These are phyloP conservation scores for Neopestalotiopsis rosae DNA, from an alignment of 2,329 filamentous ascomycete species.

Conservation along the genomic window DNA sequence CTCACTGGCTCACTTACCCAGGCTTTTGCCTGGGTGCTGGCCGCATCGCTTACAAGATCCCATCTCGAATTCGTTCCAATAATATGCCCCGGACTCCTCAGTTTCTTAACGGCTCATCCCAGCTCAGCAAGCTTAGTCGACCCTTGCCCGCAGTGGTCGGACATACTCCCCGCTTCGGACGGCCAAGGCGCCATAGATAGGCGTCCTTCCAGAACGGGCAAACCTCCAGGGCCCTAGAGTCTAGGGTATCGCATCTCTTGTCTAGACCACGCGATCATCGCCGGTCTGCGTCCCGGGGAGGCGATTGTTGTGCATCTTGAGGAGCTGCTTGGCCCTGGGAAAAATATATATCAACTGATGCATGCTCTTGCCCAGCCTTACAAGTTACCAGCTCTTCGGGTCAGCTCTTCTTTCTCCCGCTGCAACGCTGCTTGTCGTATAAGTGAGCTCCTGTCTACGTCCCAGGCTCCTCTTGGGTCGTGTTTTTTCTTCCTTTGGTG, in stretches of 20 bases:
- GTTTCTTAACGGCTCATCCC: background rate
- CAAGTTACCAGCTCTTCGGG: constrained; percentile 9
- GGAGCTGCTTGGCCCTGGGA: constrained; percentile 23
- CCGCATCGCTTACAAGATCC: constrained; percentile 12
- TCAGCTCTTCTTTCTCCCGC: constrained; percentile 11
- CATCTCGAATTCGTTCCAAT: constrained; percentile 14
- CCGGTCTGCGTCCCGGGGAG: constrained; percentile 25
- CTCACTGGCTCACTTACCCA: background rate
- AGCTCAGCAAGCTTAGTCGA: background rate
- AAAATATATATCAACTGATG: constrained; percentile 24
- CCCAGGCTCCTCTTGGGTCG: constrained; percentile 3
- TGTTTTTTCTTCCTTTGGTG: background rate
- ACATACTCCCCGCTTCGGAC: constrained; percentile 16
- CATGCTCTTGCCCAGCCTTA: constrained; percentile 8
- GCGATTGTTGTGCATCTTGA: constrained; percentile 8
- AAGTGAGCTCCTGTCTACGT: constrained; percentile 8
- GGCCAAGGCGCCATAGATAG: constrained; percentile 27
- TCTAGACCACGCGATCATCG: constrained; percentile 33
- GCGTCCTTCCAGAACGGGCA: constrained; percentile 39
- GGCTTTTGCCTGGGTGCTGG: background rate
- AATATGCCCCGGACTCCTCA: constrained; percentile 2
- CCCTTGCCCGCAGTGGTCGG: constrained; percentile 10
- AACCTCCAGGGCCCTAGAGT: constrained; percentile 25
- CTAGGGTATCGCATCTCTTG: constrained; percentile 29
- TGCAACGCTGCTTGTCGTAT: background rate